These are phyloP conservation scores for Flaveria brownii DNA, from an alignment of 129 eudicot species.

Conservation along the genomic window DNA sequence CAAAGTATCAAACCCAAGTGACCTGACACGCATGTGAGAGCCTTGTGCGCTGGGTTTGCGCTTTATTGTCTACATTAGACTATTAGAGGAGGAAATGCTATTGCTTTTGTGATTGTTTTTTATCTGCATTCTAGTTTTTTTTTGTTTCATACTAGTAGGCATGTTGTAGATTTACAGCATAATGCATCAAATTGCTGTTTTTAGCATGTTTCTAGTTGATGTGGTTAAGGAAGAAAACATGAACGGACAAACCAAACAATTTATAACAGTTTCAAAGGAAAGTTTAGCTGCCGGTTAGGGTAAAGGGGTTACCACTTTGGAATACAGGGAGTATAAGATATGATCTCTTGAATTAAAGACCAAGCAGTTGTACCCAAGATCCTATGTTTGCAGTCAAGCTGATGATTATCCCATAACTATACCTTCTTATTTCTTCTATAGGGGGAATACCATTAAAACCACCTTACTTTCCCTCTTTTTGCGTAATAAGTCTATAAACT, in stretches of 20 bases:
- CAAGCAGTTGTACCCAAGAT: not conserved
- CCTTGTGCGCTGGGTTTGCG: too few species aligned
- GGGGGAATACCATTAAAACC: not conserved
- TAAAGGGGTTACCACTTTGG: not conserved
- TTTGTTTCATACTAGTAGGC: not conserved
- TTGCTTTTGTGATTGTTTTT: not conserved
- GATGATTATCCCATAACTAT: not conserved
- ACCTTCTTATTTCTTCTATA: not conserved
- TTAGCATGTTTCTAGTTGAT: not conserved
- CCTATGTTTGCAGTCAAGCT: not conserved
- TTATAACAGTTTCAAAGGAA: not conserved
- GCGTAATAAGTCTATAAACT: not conserved
- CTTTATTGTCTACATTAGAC: too few species aligned
- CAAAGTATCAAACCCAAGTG: too few species aligned
- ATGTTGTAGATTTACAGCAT: not conserved
- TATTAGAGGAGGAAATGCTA: not conserved
- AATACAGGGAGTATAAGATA: not conserved
- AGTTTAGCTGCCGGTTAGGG: too few species aligned
- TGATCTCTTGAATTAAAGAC: not conserved
- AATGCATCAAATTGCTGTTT: not conserved
- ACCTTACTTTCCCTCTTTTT: not conserved
- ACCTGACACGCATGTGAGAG: too few species aligned
- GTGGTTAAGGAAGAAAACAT: not conserved
- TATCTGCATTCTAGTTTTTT: slow-evolving; percentile 3
- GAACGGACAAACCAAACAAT: not conserved